phyloP scores from a whole-genome alignment of 176 grass and related monocot species.

The Tuctoria greenei region DNA sequence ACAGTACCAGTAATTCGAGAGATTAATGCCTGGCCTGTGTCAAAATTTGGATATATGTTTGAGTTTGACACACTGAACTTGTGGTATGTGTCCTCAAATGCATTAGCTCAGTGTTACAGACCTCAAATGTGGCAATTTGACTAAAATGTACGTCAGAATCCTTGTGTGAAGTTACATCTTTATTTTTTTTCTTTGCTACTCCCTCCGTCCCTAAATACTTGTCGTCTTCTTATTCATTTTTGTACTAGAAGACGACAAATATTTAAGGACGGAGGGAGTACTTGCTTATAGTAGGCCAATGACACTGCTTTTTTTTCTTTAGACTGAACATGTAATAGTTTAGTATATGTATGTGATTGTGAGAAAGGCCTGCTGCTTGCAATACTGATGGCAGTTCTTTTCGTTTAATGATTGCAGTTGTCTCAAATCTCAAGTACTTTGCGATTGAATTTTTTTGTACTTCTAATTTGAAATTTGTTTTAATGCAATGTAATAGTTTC shows the following conservation, averaged over 20 bases:
- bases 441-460: constrained; percentile 1
- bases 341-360: too few relatives aligned
- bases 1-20: background rate
- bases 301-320: too few relatives aligned
- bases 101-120: background rate
- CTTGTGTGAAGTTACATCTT: background rate
- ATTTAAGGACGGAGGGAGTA: too few relatives aligned
- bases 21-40: background rate
- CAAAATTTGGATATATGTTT: background rate
- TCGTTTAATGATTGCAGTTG: too few relatives aligned
- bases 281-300: background rate
- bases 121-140: background rate
- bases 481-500: too few relatives aligned
- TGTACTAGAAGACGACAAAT: too few relatives aligned
- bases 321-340: too few relatives aligned
- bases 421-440: too few relatives aligned
- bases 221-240: too few relatives aligned
- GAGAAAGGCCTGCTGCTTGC: too few relatives aligned
- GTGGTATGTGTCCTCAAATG: background rate
- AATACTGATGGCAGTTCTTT: too few relatives aligned
- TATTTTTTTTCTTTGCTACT: background rate
- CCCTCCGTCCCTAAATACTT: too few relatives aligned
- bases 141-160: background rate
- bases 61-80: background rate
- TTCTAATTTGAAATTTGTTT: background rate